These are phyloP conservation scores for Priceomyces castillae DNA, from an alignment of 805 yeast genomes.

Conservation along the genomic window DNA sequence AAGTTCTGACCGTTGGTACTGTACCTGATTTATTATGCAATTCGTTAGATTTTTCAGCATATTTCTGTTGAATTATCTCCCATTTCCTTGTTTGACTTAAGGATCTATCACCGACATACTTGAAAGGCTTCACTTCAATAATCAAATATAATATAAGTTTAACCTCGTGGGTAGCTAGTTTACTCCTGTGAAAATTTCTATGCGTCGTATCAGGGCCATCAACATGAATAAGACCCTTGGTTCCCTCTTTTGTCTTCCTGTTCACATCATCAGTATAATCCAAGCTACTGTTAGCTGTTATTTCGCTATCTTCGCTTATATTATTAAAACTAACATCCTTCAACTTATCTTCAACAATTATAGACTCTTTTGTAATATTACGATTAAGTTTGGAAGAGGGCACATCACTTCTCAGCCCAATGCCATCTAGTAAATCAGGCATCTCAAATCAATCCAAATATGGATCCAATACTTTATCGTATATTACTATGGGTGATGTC, in stretches of 20 bases:
- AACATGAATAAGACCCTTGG: neutral
- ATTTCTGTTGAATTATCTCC: conserved; percentile 30
- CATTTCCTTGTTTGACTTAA: conserved; percentile 34
- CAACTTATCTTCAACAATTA: no score
- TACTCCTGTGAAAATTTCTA: conserved; percentile 17
- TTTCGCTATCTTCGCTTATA: no score
- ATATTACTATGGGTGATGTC: no score
- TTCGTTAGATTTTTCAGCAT: conserved; percentile 14
- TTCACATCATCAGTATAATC: neutral
- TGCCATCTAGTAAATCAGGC: neutral
- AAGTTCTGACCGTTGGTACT: conserved; percentile 36
- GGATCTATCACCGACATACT: conserved; percentile 34
- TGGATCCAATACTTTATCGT: no score
- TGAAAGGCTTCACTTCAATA: conserved; percentile 32
- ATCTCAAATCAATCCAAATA: neutral
- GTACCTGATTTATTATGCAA: conserved; percentile 9
- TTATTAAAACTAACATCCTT: no score
- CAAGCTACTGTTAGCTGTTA: no score
- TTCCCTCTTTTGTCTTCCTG: no score
- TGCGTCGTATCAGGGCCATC: conserved; percentile 1
- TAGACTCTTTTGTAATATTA: no score
- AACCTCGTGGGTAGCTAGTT: conserved; percentile 27
- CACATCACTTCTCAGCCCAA: no score
- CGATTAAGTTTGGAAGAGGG: no score
- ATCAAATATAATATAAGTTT: conserved; percentile 29